Evolutionary conservation across 768 basidiomycete genomes (phyloP), one percentile per base, ranked within the genome.

Genomic region (Clitopilus passeckerianus): DNA sequence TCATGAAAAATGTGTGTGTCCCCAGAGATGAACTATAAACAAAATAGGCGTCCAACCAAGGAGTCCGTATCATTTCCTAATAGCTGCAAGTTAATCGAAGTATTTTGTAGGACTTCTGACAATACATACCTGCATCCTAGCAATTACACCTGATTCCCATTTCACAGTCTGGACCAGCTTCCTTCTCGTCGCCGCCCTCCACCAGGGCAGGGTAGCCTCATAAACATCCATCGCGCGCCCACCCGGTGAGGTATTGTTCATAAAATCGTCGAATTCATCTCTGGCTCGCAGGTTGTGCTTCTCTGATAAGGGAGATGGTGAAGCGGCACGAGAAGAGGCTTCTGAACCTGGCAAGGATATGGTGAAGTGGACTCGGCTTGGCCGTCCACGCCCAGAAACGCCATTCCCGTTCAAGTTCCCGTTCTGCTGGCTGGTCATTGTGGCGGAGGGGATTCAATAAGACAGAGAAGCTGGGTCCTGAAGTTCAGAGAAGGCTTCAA

Each of bases 1-100:
- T 83, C 89, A 96, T 93, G 80, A 98, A 98, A 75, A 95, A 98
- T 0, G 90, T 93, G 66, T 94, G 93, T 0, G 91, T 93, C 10
- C 83, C 93, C 9, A 93, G 76, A 0, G 87, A 80, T 0, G 90
- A 92, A 0, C 89, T 85, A 62, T 94, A 89, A 33, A 95, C 83
- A 67, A 95, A 95, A 67, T 92, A 95, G 0, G 76, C 74, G 67
- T 95, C 93, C 22, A 91, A 73, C 78, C 81, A 86, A 1, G 88
- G 81, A 5, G 77, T 78, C 6, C 89, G 84, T 24, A 91, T 77
- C 5, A 69, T 70, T 8, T 77, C 68, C 90, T 85, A 62, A 5
- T 18, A 27, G 23, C 50, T 30, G 41, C 20, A 18, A 8, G 46
- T 59, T 33, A 66, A 64, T 24, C 10, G 4, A 30, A 30, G 27